Percentiles rank a stretch among this genome's conserved stretches.
Evolutionary conservation across 768 basidiomycete genomes (phyloP).

Genomic region (Russula vinacea): DNA sequence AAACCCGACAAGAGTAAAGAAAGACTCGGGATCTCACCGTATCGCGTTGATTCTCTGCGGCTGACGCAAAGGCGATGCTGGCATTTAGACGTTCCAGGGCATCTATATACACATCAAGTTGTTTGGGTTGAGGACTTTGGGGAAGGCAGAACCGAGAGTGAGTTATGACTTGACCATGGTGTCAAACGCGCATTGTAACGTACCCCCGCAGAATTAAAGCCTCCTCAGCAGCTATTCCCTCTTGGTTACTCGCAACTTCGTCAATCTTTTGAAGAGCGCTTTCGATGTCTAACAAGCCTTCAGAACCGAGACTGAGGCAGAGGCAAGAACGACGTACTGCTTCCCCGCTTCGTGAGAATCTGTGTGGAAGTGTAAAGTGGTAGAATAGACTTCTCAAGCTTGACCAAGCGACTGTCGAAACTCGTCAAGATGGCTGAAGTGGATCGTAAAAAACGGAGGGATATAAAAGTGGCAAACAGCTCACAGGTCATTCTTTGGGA

Average conservation of each 20-base stretch:
- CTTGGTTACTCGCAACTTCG: slow-evolving; percentile 70
- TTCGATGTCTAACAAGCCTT: slow-evolving; percentile 62
- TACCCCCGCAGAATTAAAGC: slow-evolving; percentile 76
- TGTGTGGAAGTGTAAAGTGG: slow-evolving; percentile 81
- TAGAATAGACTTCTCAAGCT: slow-evolving; percentile 80
- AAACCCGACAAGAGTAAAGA: background rate
- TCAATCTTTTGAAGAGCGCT: slow-evolving; percentile 74
- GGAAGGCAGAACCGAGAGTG: slow-evolving; percentile 2
- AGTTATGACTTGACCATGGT: background rate
- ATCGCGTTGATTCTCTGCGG: slow-evolving; percentile 53
- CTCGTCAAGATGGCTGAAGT: slow-evolving; percentile 72
- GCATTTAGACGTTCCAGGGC: slow-evolving; percentile 76
- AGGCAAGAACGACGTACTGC: slow-evolving; percentile 48
- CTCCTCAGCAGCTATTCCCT: slow-evolving; percentile 74
- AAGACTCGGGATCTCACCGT: slow-evolving; percentile 37
- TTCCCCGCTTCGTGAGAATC: slow-evolving; percentile 63
- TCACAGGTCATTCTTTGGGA: slow-evolving; percentile 83
- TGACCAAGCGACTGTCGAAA: slow-evolving; percentile 77
- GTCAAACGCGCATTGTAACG: slow-evolving; percentile 28
- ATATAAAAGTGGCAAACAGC: slow-evolving; percentile 31
- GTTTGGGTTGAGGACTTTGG: slow-evolving; percentile 63
- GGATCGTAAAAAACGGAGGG: slow-evolving; percentile 31
- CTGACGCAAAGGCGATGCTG: slow-evolving; percentile 69
- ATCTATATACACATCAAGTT: slow-evolving; percentile 63
- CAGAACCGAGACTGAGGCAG: background rate